phyloP scores from a whole-genome alignment of 2,329 filamentous ascomycete species.

The Xylariaceae sp. region DNA sequence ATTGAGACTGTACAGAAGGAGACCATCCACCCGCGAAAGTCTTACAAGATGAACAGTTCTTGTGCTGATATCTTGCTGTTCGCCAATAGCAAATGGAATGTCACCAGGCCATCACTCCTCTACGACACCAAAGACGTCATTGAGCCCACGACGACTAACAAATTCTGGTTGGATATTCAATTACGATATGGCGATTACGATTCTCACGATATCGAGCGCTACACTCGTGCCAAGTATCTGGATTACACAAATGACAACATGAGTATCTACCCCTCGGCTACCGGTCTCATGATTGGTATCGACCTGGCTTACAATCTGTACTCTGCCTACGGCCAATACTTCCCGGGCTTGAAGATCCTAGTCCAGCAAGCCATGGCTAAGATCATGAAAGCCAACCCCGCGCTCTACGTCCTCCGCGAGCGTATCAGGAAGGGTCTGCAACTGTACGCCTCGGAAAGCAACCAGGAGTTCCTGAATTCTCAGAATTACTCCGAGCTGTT shows the following conservation, averaged over 20 bases:
- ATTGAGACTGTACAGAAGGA: constrained; percentile 99
- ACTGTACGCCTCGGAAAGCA: constrained; percentile 96
- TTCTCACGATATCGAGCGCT: constrained; percentile 97
- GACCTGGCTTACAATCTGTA: constrained; percentile 98
- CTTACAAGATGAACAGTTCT: constrained; percentile 99
- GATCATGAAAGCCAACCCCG: constrained; percentile 99
- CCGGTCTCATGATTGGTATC: constrained; percentile 95
- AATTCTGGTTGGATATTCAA: constrained; percentile 98
- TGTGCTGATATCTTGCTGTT: constrained; percentile 97
- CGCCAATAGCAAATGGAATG: constrained; percentile 98
- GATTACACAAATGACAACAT: constrained; percentile 99
- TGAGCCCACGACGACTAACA: constrained; percentile 91
- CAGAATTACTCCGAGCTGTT: constrained; percentile 99
- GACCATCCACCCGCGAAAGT: constrained; percentile 97
- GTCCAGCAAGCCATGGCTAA: constrained; percentile 99
- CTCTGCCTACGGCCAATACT: constrained; percentile 97
- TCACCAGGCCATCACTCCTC: constrained; percentile 85
- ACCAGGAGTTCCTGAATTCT: constrained; percentile 98
- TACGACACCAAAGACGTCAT: constrained; percentile 97
- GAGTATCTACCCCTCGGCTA: constrained; percentile 96
- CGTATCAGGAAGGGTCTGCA: constrained; percentile 98
- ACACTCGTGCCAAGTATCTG: constrained; percentile 94
- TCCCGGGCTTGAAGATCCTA: constrained; percentile 92
- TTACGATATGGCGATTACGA: constrained; percentile 97
- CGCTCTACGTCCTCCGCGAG: constrained; percentile 91